phyloP scores from a whole-genome alignment of 495 filamentous ascomycete genomes.

The Neurospora cerealis region DNA sequence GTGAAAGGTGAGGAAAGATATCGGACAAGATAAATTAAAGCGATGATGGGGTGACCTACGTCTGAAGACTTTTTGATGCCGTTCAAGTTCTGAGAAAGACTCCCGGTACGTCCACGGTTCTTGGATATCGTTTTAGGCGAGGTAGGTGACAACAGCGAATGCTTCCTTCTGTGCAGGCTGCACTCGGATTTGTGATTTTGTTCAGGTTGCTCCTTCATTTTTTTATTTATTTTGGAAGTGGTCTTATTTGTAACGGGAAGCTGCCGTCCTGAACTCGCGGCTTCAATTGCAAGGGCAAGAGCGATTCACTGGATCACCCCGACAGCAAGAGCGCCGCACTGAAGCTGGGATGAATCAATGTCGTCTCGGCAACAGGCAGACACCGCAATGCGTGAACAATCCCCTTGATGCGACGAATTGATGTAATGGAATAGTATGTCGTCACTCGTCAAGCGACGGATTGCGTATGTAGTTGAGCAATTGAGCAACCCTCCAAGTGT shows the following conservation, averaged over 20 bases:
- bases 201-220: neutral
- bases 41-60: neutral
- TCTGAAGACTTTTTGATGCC: neutral
- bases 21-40: neutral
- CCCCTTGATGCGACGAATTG: neutral
- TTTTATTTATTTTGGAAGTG: neutral
- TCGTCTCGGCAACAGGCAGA: neutral
- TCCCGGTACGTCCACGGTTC: neutral
- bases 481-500: neutral
- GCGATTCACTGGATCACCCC: neutral
- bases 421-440: neutral
- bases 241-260: neutral
- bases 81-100: neutral
- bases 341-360: neutral
- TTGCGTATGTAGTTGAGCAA: neutral
- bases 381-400: neutral
- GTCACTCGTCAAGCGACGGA: neutral
- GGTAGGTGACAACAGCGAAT: neutral
- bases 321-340: neutral
- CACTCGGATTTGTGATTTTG: neutral
- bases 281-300: neutral
- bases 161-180: neutral
- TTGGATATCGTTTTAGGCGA: neutral
- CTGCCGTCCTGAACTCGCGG: neutral
- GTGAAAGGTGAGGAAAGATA: neutral